A percentile compares a stretch with the other conserved stretches of the same genome.
Conservation (phyloP, 495 filamentous ascomycete genomes). For the Penicillium cosmopolitanum region DNA sequence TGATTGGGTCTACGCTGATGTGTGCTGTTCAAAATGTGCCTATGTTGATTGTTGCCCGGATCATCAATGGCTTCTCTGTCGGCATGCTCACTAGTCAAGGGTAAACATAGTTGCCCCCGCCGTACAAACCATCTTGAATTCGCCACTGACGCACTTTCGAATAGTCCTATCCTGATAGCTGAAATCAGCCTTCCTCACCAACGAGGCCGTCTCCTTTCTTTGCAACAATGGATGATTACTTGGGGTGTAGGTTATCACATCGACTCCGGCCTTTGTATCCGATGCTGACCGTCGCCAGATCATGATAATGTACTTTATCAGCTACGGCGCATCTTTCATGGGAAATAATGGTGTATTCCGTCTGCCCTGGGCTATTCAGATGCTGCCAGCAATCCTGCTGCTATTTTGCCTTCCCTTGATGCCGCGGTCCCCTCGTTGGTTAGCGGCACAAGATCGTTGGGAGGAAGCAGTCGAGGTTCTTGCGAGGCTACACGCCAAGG, state of each 20-base stretch:
- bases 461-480: constrained; percentile 61
- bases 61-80: constrained; percentile 24
- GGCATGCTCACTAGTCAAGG: constrained; percentile 28
- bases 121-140: not conserved
- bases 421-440: constrained; percentile 68
- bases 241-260: constrained; percentile 21
- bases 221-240: constrained; percentile 30
- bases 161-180: constrained; percentile 23
- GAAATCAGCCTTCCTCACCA: constrained; percentile 29
- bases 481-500: constrained; percentile 37
- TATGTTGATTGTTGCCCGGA: constrained; percentile 23
- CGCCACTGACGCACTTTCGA: not conserved
- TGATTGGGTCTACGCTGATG: constrained; percentile 27
- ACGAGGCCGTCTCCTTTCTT: constrained; percentile 22
- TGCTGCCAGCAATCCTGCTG: constrained; percentile 57
- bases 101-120: constrained; percentile 12
- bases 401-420: constrained; percentile 53
- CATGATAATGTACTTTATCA: constrained; percentile 29
- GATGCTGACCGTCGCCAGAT: constrained; percentile 12
- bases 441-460: constrained; percentile 60
- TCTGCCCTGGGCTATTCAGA: constrained; percentile 25
- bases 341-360: constrained; percentile 20
- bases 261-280: not conserved
- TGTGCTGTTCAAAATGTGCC: constrained; percentile 26
- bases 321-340: constrained; percentile 24